Evolutionary conservation across 148 eudicot species (phyloP).

Genomic region (Beta vulgaris): DNA sequence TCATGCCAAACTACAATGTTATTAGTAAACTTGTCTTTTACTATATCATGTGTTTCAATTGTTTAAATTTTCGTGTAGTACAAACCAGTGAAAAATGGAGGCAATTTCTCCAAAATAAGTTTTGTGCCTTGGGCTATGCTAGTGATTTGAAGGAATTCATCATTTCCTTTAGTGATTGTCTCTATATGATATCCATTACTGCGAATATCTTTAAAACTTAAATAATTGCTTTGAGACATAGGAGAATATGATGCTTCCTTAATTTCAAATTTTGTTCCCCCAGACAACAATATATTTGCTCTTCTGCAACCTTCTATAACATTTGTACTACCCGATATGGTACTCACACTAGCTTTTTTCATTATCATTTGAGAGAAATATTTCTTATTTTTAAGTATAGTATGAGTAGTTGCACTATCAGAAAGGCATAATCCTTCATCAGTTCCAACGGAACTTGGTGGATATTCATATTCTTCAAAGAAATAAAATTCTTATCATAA

Average conservation of each 20-base stretch:
- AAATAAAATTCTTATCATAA: no score
- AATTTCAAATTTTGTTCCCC: not conserved
- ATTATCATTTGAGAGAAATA: not conserved
- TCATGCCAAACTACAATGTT: no score
- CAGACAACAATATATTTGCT: no score
- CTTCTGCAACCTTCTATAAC: not conserved
- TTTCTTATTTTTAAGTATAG: no score
- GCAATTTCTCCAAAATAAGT: not conserved
- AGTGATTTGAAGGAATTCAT: not conserved
- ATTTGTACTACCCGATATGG: not conserved
- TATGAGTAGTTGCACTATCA: no score
- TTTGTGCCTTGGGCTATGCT: not conserved
- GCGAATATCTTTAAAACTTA: not conserved
- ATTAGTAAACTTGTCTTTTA: no score
- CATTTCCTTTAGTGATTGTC: not conserved
- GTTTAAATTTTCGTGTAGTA: no score
- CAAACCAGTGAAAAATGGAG: not conserved
- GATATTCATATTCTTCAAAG: no score
- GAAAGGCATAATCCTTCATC: no score
- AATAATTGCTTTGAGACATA: conserved; percentile 1
- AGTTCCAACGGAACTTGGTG: no score
- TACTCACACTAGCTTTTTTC: not conserved
- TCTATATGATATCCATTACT: not conserved
- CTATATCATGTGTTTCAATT: no score
- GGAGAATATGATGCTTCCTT: not conserved